Evolutionary conservation across 768 basidiomycete species (phyloP), one percentile per base, ranked within the genome.

Genomic region (Boletales sp.): DNA sequence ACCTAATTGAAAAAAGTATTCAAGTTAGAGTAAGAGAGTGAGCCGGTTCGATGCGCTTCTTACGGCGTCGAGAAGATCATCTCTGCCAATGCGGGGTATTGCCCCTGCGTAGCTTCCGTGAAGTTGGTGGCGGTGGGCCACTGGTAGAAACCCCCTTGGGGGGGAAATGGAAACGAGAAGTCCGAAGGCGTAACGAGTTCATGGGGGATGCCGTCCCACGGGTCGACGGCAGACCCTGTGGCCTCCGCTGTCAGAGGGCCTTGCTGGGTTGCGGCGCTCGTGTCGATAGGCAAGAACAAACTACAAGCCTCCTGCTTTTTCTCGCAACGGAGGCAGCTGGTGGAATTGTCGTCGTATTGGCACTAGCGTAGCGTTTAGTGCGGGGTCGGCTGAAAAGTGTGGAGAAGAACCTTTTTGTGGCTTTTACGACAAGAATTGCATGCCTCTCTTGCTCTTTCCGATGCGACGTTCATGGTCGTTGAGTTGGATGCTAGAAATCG

Each of bases 381-480:
- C 9, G 34, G 32, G 39, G 14, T 41, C 8, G 10, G 5, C 10
- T 4, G 32, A 48, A 41, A 28, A 25, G 33, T 6, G 19, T 12
- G 14, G 15, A 41, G 9, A 33, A 9, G n/a, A 44, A 66, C 63
- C 56, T 42, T 63, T 43, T 64, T 64, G 46, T 64, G 63, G 13
- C 59, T 64, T 36, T 17, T 54, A 28, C 62, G 63, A 38, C 63
- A 64, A 38, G 56, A 31, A 0, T 50, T 48, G 52, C 63, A 64
- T n/a, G 63, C 63, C 36, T 56, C 58, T 48, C 46, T 61, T 12
- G 63, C 64, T 61, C 64, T 66, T 31, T 58, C 56, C 36, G 52
- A 1, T 8, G 36, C 28, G 21, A 9, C 35, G 55, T 43, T 64
- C 64, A 64, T 66, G 34, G 25, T 44, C 49, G 46, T 21, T 40